Base-by-base conservation (phyloP, 139 green algal genomes). In the Choricystis sp. region DNA sequence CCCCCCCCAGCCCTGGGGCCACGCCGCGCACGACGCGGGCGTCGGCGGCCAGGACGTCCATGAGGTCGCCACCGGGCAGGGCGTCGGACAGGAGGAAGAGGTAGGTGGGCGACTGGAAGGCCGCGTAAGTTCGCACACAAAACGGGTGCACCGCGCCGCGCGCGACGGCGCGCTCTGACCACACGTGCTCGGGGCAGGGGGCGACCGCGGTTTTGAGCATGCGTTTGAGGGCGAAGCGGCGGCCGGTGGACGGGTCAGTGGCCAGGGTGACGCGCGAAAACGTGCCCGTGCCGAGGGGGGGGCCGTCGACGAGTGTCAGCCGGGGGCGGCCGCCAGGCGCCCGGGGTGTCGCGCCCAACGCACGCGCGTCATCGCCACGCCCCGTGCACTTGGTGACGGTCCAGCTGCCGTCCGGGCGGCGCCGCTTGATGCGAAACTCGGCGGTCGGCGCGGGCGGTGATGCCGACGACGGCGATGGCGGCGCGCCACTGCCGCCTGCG, bases 51-150 rank as follows among this genome's bases (percentile, higher is more conserved):
- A 94, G 78, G 66, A 90, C 84, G 68, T 98, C 91, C 91, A 96
- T 98, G 29, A 98, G 75, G 67, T 98, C 91, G 22, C 90, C 90
- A 3, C 87, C 85, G 23, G 79, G 66, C 84, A 98, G 89, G 26
- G 93, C 77, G 74, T 98, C 91, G 69, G 96, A 94, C 61, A 96
- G 68, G 31, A 98, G 90, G 83, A 96, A 98, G 23, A 96, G 74
- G 66, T 95, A 82, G 68, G 89, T 85, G 67, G 86, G 86, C 81
- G 94, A 88, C 83, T 81, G 74, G 76, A 96, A 96, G 9, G 81
- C 89, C 16, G 83, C 85, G 71, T 97, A 96, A 78, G 96, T 88
- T 1, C 88, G 78, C 63, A 97, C 91, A 74, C 89, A 93, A 78
- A 96, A 95, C 28, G 86, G 87, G 77, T 97, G 89, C 16, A 84